Evolutionary conservation across 164 flowering plant species (phyloP).

Genomic region (grape (Vitis vinifera)): DNA sequence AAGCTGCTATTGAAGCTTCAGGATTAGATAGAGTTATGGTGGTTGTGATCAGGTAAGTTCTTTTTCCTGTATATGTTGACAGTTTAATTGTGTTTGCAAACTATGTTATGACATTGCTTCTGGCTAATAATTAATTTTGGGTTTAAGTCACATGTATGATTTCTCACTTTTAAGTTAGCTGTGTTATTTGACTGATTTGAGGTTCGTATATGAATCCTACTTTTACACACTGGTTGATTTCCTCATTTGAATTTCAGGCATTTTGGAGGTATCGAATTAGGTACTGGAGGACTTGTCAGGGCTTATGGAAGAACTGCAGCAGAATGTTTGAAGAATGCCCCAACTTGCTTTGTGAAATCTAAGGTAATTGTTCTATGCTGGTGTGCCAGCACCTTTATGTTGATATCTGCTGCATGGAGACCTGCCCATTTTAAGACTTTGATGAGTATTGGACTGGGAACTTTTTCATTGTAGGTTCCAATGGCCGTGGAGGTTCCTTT

Average conservation of each 20-base stretch:
- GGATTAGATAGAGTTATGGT: slow-evolving; percentile 96
- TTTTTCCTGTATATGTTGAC: neutral
- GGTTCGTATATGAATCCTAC: neutral
- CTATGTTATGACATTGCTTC: neutral
- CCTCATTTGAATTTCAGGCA: slow-evolving; percentile 40
- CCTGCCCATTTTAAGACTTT: neutral
- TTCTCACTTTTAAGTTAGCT: neutral
- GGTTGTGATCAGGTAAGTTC: slow-evolving; percentile 77
- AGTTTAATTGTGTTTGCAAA: neutral
- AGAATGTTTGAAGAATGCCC: slow-evolving; percentile 86
- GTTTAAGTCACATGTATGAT: neutral
- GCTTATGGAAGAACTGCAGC: slow-evolving; percentile 95
- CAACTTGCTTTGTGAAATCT: slow-evolving; percentile 77
- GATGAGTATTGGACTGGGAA: neutral
- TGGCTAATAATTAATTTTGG: neutral
- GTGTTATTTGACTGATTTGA: neutral
- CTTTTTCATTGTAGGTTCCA: slow-evolving; percentile 46
- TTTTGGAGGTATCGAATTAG: slow-evolving; percentile 93
- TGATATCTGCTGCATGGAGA: neutral
- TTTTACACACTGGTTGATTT: neutral
- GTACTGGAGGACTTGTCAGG: slow-evolving; percentile 94
- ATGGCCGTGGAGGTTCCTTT: slow-evolving; percentile 77
- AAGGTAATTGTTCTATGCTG: slow-evolving; percentile 40
- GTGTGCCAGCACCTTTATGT: too few relatives aligned
- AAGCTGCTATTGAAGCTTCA: slow-evolving; percentile 79